phyloP scores from a whole-genome alignment of 1,139 yeast species.

The Geotrichum aggregatum region DNA sequence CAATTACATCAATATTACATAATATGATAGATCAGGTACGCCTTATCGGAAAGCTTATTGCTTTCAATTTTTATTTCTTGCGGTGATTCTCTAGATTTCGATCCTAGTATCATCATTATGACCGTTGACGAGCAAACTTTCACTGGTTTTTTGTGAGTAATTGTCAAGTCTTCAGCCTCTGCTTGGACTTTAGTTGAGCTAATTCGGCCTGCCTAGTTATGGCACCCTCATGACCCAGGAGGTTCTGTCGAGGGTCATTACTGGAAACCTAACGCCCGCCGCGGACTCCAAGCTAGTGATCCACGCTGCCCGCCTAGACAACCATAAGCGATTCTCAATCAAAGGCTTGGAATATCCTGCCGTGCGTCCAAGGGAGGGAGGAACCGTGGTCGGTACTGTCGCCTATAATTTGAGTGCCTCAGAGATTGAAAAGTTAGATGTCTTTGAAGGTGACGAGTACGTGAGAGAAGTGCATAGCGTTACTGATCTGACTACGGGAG shows the following conservation, averaged over 20 bases:
- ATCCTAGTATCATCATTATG: too few relatives aligned
- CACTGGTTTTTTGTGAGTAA: conserved; percentile 6
- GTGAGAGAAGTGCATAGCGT: conserved; percentile 28
- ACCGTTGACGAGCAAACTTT: conserved; percentile 2
- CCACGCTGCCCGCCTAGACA: conserved; percentile 29
- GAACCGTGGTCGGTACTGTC: conserved; percentile 32
- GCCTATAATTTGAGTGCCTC: conserved; percentile 30
- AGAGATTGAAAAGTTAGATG: conserved; percentile 31
- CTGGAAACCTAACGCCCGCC: conserved; percentile 25
- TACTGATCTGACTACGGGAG: conserved; percentile 23
- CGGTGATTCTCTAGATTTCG: too few relatives aligned
- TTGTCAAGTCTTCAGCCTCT: not conserved
- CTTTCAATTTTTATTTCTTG: not conserved
- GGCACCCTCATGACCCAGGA: conserved; percentile 38
- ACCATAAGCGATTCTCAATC: conserved; percentile 29
- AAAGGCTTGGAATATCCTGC: conserved; percentile 36
- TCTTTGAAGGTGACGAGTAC: conserved; percentile 38
- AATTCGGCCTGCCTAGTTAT: conserved; percentile 26
- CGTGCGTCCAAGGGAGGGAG: conserved; percentile 22
- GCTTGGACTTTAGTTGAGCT: not conserved
- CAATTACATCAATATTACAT: too few relatives aligned
- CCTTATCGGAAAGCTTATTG: not conserved
- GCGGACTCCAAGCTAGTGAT: conserved; percentile 22
- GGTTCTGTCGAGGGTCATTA: conserved; percentile 36
- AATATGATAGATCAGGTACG: too few relatives aligned